Evolutionary conservation across 805 yeast genomes (phyloP), one percentile per base, ranked within the genome.

Genomic region (Hanseniaspora osmophila): DNA sequence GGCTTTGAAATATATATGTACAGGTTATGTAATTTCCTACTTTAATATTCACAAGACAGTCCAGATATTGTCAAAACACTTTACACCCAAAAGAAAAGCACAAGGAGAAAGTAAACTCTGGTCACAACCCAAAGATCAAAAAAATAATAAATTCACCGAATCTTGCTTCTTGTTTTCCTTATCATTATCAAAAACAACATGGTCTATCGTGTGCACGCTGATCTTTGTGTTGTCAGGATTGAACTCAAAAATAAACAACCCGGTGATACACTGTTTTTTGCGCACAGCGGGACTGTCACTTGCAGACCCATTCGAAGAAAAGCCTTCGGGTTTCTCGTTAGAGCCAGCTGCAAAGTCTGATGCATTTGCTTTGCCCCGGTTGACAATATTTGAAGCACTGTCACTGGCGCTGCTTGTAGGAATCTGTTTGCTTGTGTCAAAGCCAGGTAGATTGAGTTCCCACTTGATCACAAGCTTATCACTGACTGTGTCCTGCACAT

Each of bases 241-340:
- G 47, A 82, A 64, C 54, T 81, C 88, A 55, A 80, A 80, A 7
- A 79, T 67, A 53, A 81, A 81, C 2, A 77, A 58, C 1, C 88
- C 90, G 33, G 62, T 54, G 17, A 69, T 37, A 3, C 70, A 33
- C 18, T 35, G n/a, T 32, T 32, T 32, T 12, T 32, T 11, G 15
- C 6, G 15, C 6, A 12, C 6, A 6, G 6, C 10, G 13, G 35
- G 5, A 6, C 10, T n/a, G 15, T 32, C 35, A 9, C 35, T 32
- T 22, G 27, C 7, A 22, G 27, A n/a, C n/a, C n/a, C n/a, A n/a
- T n/a, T n/a, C n/a, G n/a, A 22, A 22, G 7, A 22, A 22, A 7
- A 22, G 27, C 7, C 27, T 5, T 7, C 27, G 7, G 27, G 27
- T 22, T 22, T 7, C 4, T 22, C 27, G 7, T 7, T 7, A 22